phyloP scores from a whole-genome alignment of 768 basidiomycete genomes.

The Tylopilus subfusipes region DNA sequence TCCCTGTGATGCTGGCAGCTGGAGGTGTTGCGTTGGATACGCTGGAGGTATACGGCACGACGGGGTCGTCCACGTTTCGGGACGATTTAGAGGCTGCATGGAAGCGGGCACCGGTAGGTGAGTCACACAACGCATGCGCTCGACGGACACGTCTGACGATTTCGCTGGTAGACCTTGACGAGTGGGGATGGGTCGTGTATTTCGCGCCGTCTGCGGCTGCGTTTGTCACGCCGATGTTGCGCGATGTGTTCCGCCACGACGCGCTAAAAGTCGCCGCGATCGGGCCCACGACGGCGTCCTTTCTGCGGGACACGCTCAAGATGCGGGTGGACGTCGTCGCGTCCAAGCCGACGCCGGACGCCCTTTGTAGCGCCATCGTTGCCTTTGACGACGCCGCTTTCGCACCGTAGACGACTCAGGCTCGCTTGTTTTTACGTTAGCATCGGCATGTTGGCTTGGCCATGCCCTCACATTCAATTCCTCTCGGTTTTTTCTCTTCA shows the following conservation, averaged over 20 bases:
- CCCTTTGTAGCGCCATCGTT: conserved; percentile 36
- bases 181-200: conserved; percentile 57
- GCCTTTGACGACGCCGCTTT: conserved; percentile 17
- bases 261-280: conserved; percentile 53
- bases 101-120: conserved; percentile 21
- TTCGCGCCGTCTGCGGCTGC: conserved; percentile 74
- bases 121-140: conserved; percentile 3
- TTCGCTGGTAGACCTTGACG: neutral
- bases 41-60: conserved; percentile 71
- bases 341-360: conserved; percentile 52
- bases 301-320: conserved; percentile 42
- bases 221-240: conserved; percentile 50
- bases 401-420: neutral
- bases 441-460: conserved; percentile 1
- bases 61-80: conserved; percentile 50
- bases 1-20: conserved; percentile 47
- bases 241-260: conserved; percentile 36
- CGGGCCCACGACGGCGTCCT: conserved; percentile 61
- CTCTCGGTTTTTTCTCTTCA: neutral
- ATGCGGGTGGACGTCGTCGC: conserved; percentile 55
- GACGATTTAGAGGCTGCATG: conserved; percentile 38
- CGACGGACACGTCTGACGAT: neutral
- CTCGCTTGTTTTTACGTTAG: conserved; percentile 9
- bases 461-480: neutral
- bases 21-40: conserved; percentile 44